Evolutionary conservation across 495 filamentous ascomycete species (phyloP), one percentile per base, ranked within the genome.

Genomic region (Penicillium chermesinum): DNA sequence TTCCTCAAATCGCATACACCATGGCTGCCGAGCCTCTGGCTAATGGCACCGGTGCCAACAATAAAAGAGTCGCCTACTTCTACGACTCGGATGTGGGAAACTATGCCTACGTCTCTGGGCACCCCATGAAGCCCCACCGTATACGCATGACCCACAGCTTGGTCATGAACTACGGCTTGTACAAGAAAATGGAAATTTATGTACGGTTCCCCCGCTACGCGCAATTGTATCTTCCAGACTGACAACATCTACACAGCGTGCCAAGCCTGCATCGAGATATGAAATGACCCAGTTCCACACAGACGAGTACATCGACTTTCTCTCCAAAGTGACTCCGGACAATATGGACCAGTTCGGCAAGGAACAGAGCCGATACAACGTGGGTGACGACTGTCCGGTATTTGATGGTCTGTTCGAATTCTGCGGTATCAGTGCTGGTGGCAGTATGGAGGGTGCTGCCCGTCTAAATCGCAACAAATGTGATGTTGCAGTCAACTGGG

Each of bases 201-300:
- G 91, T 95, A 71, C 75, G 87, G 79, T n/a, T 34, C 21, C 16
- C 1, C 13, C 20, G 10, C 12, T 8, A 1, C 3, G 3, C 8
- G 7, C 5, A 44, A 18, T 32, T 35, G 19, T 27, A 7, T 7
- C 12, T 41, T 25, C 3, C 15, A 6, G 41, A 43, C 10, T 34
- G 27, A 9, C 0, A 43, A 33, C 13, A 30, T 16, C n/a, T 32
- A 30, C 38, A 18, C 58, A 96, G 91, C 88, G 93, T 57, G 93
- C 93, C 35, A 99, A 99, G 74, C 93, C 93, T 8, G 93, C 93
- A 13, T 91, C 88, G 20, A 89, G 88, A 48, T 85, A 86, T 53
- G 93, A 99, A 63, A 99, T 99, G 93, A 96, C 93, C 46, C 94
- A 97, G 64, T 99, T 97, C 62, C 93, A 99, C 67, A 96, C 93